Base-by-base conservation (phyloP, 345 rosid species). In the Pistacia vera region DNA sequence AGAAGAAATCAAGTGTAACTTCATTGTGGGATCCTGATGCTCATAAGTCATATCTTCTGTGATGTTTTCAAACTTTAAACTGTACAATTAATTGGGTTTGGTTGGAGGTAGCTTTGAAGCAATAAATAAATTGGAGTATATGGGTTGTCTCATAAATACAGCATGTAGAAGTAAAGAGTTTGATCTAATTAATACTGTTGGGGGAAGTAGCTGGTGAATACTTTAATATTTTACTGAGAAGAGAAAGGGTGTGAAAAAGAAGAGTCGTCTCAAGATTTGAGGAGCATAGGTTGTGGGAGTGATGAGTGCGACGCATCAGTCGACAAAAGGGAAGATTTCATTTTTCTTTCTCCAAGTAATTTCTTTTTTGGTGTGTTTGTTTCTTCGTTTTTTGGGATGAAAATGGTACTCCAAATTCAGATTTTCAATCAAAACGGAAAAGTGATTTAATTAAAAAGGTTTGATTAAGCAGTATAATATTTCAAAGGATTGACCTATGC, bases 241-340 rank as follows among this genome's bases (percentile, higher is more conserved):
- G 36, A 58, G 3, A 17, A 44, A 22, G 8, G 20, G n/a, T 65
- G 10, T 30, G 2, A 68, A 11, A 70, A 17, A 62, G 5, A 13
- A 14, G 7, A 74, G 69, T 3, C 25, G 57, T 54, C 72, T 61
- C 83, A 56, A 58, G 75, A 67, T 78, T 68, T 59, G 18, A 68
- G 77, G 63, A 54, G 57, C 57, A 13, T 38, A 73, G 74, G 79
- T 68, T 82, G 85, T 88, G 82, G 87, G 76, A 72, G 87, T 80
- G 83, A 87, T 82, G 93, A 91, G 85, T 85, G 90, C 82, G 86
- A 92, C 91, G 60, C 82, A 75, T 87, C 90, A 83, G 51, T 86
- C 77, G 85, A 90, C 82, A 81, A 79, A 84, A 85, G 71, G 85
- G 83, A 56, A 77, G 80, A 30, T 74, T 82, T 77, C 28, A 1